Evolutionary conservation across 2,329 filamentous ascomycete species (phyloP), one percentile per base, ranked within the genome.

Genomic region (Microsporum ferrugineum): DNA sequence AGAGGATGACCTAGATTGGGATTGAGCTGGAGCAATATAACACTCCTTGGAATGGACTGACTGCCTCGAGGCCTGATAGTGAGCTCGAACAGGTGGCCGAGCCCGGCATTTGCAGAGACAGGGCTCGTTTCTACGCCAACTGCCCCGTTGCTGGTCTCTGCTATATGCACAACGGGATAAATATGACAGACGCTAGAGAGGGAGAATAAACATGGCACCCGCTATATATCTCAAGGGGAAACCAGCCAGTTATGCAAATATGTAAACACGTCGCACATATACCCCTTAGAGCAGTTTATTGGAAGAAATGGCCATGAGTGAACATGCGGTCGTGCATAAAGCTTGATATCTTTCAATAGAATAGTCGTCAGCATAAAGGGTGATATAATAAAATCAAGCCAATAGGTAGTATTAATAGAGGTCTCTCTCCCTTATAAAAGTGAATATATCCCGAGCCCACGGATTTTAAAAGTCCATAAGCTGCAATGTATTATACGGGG

Each of bases 1-100:
- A 49, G 72, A 75, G 45, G 74, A 75, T 31, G 76, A 78, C 64
- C 74, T 75, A 60, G 76, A 78, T 57, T 79, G 77, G 77, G 77
- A 79, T 69, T 79, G 70, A 76, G 1, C 17, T 23, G 17, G 17
- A 23, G 1, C 17, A 23, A 23, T 23, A 23, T 23, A 23, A 23
- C 17, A 23, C 17, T 23, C 17, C 17, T 47, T 10, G 10, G 45
- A 41, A 8, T 57, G 31, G 10, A n/a, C n/a, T 10, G 33, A 55
- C 14, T 34, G 3, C 14, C 51, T 34, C 51, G 51, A 36, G n/a
- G 23, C 10, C 12, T 41, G 10, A 8, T 33, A 29, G 34, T 39
- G 10, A 8, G 7, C 34, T 57, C 55, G 55, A 57, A 57, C 8
- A 36, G 36, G n/a, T n/a, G 23, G 55, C 6, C 33, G 8, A 34